These are phyloP conservation scores for Plasmodium inui DNA, from an alignment of 169 alveolate genomes.

Conservation along the genomic window DNA sequence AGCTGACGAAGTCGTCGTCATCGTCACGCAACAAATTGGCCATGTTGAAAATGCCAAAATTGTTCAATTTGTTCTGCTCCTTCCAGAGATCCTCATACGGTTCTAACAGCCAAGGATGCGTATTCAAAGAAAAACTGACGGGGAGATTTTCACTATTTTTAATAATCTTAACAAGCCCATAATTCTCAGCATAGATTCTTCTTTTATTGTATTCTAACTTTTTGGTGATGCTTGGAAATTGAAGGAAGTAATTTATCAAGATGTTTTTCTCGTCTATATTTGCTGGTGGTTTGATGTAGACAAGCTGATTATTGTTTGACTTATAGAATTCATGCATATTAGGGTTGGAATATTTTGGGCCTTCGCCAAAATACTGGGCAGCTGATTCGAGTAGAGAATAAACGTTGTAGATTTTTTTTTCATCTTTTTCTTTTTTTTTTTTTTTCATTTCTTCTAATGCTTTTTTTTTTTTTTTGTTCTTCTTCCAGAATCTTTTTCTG, in stretches of 20 bases:
- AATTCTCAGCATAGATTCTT: constrained; percentile 74
- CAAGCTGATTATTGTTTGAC: constrained; percentile 64
- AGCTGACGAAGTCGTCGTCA: background rate
- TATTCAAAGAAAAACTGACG: constrained; percentile 33
- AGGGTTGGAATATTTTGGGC: constrained; percentile 75
- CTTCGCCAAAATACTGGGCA: constrained; percentile 74
- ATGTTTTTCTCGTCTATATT: constrained; percentile 57
- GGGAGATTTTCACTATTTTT: constrained; percentile 60
- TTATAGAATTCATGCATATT: constrained; percentile 61
- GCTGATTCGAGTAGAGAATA: constrained; percentile 71
- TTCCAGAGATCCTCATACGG: constrained; percentile 43
- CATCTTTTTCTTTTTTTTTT: constrained; percentile 65
- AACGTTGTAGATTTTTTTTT: constrained; percentile 43
- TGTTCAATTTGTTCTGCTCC: constrained; percentile 58
- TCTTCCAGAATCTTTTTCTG: constrained; percentile 6
- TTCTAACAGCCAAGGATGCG: constrained; percentile 47
- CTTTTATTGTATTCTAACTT: constrained; percentile 61
- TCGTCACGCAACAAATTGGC: constrained; percentile 24
- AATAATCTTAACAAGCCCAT: constrained; percentile 56
- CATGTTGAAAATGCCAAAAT: constrained; percentile 60
- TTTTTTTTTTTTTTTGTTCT: constrained; percentile 32
- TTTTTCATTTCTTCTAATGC: constrained; percentile 71
- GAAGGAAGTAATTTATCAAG: constrained; percentile 55
- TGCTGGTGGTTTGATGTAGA: constrained; percentile 66
- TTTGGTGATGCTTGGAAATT: constrained; percentile 65